phyloP scores from a whole-genome alignment of 2,329 filamentous ascomycete species.

The Coniochaeta prunicola region DNA sequence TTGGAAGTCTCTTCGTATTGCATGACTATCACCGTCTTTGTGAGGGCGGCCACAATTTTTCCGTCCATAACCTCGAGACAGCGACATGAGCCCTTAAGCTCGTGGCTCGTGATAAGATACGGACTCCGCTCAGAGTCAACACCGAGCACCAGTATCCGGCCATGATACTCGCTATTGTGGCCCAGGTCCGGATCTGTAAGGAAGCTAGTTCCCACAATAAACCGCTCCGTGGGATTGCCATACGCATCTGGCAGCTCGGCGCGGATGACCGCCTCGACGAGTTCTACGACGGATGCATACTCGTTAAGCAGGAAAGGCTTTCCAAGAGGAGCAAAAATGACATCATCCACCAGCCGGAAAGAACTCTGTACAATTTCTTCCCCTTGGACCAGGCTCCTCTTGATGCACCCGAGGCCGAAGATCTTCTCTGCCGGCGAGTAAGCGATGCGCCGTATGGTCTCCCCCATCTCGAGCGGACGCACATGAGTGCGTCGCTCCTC shows the following conservation, averaged over 20 bases:
- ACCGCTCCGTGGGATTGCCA: conserved; percentile 61
- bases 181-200: conserved; percentile 51
- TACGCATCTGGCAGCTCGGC: conserved; percentile 58
- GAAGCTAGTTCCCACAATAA: conserved; percentile 86
- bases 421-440: conserved; percentile 74
- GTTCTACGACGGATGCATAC: conserved; percentile 45
- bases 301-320: conserved; percentile 55
- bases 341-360: conserved; percentile 87
- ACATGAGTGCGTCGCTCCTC: conserved; percentile 83
- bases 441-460: conserved; percentile 80
- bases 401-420: conserved; percentile 83
- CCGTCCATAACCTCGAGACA: conserved; percentile 68
- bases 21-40: conserved; percentile 70
- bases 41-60: conserved; percentile 77
- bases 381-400: conserved; percentile 61
- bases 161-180: conserved; percentile 41
- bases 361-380: conserved; percentile 71
- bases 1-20: conserved; percentile 48
- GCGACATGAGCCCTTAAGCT: conserved; percentile 73
- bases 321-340: conserved; percentile 73
- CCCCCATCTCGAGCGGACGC: conserved; percentile 66
- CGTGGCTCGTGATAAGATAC: conserved; percentile 61
- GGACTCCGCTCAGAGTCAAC: conserved; percentile 68
- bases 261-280: conserved; percentile 79
- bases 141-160: conserved; percentile 79